Base-by-base conservation (phyloP, 371 early-diverging fungal genomes). In the Rhizopus microsporus region DNA sequence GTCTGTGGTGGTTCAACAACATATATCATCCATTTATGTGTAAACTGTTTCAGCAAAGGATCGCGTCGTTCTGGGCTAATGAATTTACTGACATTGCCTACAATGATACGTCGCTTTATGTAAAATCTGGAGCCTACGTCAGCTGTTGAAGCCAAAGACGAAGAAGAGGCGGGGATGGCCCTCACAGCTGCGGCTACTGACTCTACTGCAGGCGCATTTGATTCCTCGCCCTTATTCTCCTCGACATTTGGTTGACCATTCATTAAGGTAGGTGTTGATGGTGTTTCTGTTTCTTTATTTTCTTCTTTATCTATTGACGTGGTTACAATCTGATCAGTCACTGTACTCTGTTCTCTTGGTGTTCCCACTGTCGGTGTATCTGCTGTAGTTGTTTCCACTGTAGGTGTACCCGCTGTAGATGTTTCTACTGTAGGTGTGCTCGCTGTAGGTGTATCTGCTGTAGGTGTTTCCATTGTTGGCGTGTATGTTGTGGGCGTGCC, bases 21-120 rank as follows among this genome's bases (percentile, higher is more conserved):
- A 68, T 92, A 96, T 10, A 94, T 81, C 83, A 92, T 95, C 97
- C 97, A 97, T 69, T 88, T 88, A 77, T 90, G 93, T 13, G 88
- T 83, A 62, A 77, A 84, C 48, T 88, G 77, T 33, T 79, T 83
- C 33, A 83, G 54, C 1, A 78, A 82, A 3, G 78, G 68, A 31
- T 88, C 84, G 17, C 92, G 80, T 50, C 87, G 76, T 46, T 88
- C 87, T 63, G 78, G 67, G 7, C 84, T 68, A 16, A 92, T 77
- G 55, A 66, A 91, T 61, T 87, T 86, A 57, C 93, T 92, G 5
- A 91, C 89, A 63, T 95, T 96, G 13, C 97, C 97, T 13, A 95
- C 76, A 5, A 92, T 75, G 4, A 94, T 77, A 3, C 89, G 80
- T 29, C 88, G 75, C 49, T 91, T 90, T 33, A 93, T 83, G 63